phyloP scores from a whole-genome alignment of 371 early-diverging fungal genomes.

The Nematocida sp. region DNA sequence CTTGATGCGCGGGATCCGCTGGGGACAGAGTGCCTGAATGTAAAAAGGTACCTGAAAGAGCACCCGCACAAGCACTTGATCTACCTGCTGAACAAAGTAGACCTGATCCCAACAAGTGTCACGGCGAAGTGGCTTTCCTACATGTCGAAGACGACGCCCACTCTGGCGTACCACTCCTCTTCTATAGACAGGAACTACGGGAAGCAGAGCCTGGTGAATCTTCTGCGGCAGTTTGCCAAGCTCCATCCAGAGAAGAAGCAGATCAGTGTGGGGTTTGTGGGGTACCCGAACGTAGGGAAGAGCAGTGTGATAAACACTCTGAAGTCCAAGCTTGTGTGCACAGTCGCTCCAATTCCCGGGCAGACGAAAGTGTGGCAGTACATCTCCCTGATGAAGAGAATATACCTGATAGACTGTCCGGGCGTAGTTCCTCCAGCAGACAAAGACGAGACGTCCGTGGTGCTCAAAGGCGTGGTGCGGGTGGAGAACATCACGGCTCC shows the following conservation, averaged over 20 bases:
- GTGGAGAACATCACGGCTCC: slow-evolving; percentile 83
- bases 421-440: slow-evolving; percentile 91
- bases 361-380: slow-evolving; percentile 99
- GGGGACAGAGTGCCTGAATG: slow-evolving; percentile 83
- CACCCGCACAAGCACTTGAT: slow-evolving; percentile 94
- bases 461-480: slow-evolving; percentile 87
- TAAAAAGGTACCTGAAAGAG: slow-evolving; percentile 80
- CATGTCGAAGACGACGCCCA: slow-evolving; percentile 81
- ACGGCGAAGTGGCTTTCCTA: slow-evolving; percentile 85
- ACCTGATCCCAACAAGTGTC: slow-evolving; percentile 96
- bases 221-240: slow-evolving; percentile 85
- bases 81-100: slow-evolving; percentile 97
- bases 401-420: slow-evolving; percentile 97
- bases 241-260: slow-evolving; percentile 73
- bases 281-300: slow-evolving; percentile 73
- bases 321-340: slow-evolving; percentile 87
- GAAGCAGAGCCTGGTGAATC: slow-evolving; percentile 86
- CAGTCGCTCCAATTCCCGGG: slow-evolving; percentile 94
- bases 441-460: slow-evolving; percentile 68
- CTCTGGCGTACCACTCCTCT: slow-evolving; percentile 91
- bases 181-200: slow-evolving; percentile 88
- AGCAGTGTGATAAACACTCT: slow-evolving; percentile 95
- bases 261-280: slow-evolving; percentile 89
- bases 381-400: slow-evolving; percentile 91
- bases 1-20: slow-evolving; percentile 94